A percentile compares a stretch with the other conserved stretches of the same genome.
These are phyloP conservation scores for Aphanomyces cochlioides DNA, from an alignment of 352 stramenopile genomes.

Conservation along the genomic window DNA sequence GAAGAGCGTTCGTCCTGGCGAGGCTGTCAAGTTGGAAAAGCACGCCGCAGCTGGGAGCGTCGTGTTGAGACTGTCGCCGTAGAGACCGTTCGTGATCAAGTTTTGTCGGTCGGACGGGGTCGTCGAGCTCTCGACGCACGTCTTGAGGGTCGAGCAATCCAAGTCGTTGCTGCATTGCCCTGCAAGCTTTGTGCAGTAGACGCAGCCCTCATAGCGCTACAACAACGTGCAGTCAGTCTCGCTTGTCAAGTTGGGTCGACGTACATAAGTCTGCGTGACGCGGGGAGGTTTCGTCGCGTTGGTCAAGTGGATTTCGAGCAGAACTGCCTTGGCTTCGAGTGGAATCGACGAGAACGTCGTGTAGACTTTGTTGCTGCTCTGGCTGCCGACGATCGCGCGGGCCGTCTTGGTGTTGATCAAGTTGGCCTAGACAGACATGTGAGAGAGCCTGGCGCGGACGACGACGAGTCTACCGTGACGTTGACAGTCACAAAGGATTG, in stretches of 20 bases:
- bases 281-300: neutral
- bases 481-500: slow-evolving; percentile 2
- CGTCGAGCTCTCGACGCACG: neutral
- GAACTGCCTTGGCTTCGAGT: slow-evolving; percentile 5
- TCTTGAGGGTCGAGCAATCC: neutral
- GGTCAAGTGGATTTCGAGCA: slow-evolving; percentile 4
- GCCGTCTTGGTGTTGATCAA: neutral
- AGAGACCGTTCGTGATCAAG: slow-evolving; percentile 5
- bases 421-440: neutral
- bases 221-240: too few species aligned
- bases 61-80: slow-evolving; percentile 16
- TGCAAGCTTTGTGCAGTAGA: slow-evolving; percentile 9
- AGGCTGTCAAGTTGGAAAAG: neutral
- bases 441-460: too few species aligned
- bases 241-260: too few species aligned
- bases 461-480: neutral
- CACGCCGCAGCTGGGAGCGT: neutral
- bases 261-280: neutral
- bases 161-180: neutral
- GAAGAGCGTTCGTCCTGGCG: slow-evolving; percentile 15
- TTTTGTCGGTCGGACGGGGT: neutral
- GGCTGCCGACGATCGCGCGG: neutral
- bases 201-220: slow-evolving; percentile 9
- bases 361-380: neutral
- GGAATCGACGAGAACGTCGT: neutral